Percentiles rank a stretch among this genome's conserved stretches.
phyloP scores from a whole-genome alignment of 306 rosid genomes.

The Castanea sativa region DNA sequence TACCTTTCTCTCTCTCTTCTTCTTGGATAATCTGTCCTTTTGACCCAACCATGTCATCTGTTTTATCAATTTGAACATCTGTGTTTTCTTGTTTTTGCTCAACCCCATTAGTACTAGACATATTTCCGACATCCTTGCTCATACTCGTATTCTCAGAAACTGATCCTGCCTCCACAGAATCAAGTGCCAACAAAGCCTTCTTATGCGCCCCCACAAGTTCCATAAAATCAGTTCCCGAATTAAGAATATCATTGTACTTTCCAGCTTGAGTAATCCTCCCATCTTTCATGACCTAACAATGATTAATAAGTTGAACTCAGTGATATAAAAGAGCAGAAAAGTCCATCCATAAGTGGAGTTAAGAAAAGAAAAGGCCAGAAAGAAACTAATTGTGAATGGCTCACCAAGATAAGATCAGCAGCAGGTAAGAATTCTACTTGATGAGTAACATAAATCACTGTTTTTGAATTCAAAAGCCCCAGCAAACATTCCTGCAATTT shows the following conservation, averaged over 20 bases:
- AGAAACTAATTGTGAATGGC: constrained; percentile 9
- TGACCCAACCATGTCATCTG: constrained; percentile 32
- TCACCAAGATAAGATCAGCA: constrained; percentile 81
- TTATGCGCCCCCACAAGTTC: constrained; percentile 85
- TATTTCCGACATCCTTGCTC: constrained; percentile 26
- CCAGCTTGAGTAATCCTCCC: constrained; percentile 83
- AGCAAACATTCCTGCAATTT: constrained; percentile 68
- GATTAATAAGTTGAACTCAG: background rate
- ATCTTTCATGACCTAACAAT: constrained; percentile 79
- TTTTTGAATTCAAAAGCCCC: constrained; percentile 67
- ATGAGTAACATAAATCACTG: constrained; percentile 82
- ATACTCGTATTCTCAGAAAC: constrained; percentile 26
- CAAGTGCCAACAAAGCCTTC: constrained; percentile 64
- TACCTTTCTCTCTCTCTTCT: constrained; percentile 93
- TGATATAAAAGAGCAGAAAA: background rate
- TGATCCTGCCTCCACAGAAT: constrained; percentile 32
- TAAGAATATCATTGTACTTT: constrained; percentile 60
- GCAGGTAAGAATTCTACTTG: constrained; percentile 88
- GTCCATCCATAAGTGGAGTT: background rate
- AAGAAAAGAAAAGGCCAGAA: constrained; percentile 4
- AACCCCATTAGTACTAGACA: background rate
- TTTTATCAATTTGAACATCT: constrained; percentile 34
- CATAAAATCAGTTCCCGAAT: constrained; percentile 68
- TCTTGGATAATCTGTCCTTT: constrained; percentile 72
- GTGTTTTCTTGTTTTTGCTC: constrained; percentile 32